Evolutionary conservation across 805 yeast genomes (phyloP).

Genomic region (Candida taoyuanica): DNA sequence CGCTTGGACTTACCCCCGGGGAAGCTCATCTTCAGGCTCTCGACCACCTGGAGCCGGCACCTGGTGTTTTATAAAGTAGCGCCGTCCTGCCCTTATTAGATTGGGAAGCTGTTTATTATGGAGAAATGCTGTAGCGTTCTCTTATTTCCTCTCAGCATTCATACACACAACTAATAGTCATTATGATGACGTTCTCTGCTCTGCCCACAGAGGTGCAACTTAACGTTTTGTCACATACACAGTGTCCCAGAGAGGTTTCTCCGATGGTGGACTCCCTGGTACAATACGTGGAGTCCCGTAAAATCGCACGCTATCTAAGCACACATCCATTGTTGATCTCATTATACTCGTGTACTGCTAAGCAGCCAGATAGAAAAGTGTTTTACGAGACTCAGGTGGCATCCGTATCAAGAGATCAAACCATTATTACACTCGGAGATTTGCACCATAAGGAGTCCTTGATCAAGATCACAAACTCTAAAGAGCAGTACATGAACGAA

Average conservation of each 20-base stretch:
- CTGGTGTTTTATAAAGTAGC: not conserved
- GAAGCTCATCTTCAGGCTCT: too few species aligned
- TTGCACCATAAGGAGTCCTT: conserved; percentile 10
- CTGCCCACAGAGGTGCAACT: conserved; percentile 14
- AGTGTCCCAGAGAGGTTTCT: conserved; percentile 5
- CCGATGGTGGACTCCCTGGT: not conserved
- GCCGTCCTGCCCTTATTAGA: too few species aligned
- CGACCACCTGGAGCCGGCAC: not conserved
- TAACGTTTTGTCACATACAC: conserved; percentile 8
- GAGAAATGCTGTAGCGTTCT: not conserved
- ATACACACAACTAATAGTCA: not conserved
- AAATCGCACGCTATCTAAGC: conserved; percentile 5
- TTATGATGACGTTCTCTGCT: not conserved
- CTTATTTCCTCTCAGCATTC: not conserved
- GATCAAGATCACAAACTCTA: conserved; percentile 1
- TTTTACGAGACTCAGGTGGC: conserved; percentile 8
- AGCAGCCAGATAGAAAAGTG: conserved; percentile 6
- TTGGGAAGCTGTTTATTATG: too few species aligned
- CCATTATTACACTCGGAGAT: conserved; percentile 1
- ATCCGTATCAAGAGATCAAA: not conserved
- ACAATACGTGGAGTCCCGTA: conserved; percentile 3
- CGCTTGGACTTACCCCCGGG: not conserved
- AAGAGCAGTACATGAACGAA: conserved; percentile 6
- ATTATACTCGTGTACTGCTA: conserved; percentile 5
- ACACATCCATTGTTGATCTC: conserved; percentile 5